Evolutionary conservation across 2,329 filamentous ascomycete species (phyloP), one percentile per base, ranked within the genome.

Genomic region (Graphium sp.): DNA sequence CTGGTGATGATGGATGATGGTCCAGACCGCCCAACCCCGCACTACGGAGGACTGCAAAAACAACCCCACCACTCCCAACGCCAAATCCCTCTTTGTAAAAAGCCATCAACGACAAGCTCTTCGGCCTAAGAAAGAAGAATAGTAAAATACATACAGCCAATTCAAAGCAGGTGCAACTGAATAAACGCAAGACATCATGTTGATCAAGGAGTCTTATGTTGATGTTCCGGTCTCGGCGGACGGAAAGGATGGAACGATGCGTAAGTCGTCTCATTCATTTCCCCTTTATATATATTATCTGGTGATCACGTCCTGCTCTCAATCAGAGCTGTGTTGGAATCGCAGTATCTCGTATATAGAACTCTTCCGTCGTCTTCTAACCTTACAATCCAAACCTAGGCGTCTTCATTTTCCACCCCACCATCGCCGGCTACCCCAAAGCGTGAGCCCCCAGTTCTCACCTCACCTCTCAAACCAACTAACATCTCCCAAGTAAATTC

Each of bases 401-500:
- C 39, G 78, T 93, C 46, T 92, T 85, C 53, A 47, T 91, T 47
- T 93, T 85, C 53, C 82, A 93, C 46, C 85, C 85, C 6, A 72
- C 69, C 10, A 76, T 94, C 39, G 69, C 82, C 1, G 76, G 78
- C 34, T 92, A 92, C 47, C 83, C 85, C 17, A 74, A 89, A 39
- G 85, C 85, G 52, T 84, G 72, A 44, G 64, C 24, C 29, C 32
- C 17, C 26, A n/a, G 20, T 14, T 6, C 13, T 24, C 13, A 18
- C 14, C 8, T n/a, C n/a, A n/a, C n/a, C n/a, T 19, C 12, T 15
- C 8, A 15, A 12, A 22, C 2, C 5, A 14, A 15, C 15, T 28
- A 18, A 26, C 24, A 40, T 30, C n/a, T 11, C 14, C 30, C n/a
- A 34, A 71, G 69, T 18, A 60, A 62, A 28, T 93, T 92, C 44